Evolutionary conservation across 2,329 filamentous ascomycete species (phyloP).

Genomic region (Fusarium sp.): DNA sequence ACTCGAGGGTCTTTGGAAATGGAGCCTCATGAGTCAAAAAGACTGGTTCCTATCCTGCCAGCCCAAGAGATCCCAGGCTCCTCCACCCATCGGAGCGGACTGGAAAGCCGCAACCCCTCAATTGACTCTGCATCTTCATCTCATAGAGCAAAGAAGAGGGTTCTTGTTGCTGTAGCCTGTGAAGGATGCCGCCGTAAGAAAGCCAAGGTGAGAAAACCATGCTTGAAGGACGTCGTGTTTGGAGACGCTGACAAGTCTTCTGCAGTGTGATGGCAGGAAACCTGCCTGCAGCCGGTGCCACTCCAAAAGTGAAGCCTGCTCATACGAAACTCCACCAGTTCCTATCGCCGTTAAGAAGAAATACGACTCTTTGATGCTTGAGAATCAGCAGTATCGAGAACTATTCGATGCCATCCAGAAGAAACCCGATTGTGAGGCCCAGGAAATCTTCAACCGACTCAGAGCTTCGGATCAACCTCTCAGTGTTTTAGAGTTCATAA

Average conservation of each 20-base stretch:
- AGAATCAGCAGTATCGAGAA: slow-evolving; percentile 24
- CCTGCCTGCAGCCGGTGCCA: slow-evolving; percentile 14
- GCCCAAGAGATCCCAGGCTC: not conserved
- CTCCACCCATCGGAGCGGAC: not conserved
- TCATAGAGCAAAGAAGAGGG: not conserved
- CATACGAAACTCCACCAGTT: slow-evolving; percentile 1
- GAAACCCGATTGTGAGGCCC: slow-evolving; percentile 10
- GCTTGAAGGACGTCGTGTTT: not conserved
- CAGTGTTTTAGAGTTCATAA: not conserved
- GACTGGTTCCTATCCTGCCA: slow-evolving; percentile 19
- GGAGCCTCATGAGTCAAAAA: slow-evolving; percentile 10
- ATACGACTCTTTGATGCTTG: slow-evolving; percentile 6
- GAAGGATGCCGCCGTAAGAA: slow-evolving; percentile 20
- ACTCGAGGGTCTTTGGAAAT: not conserved
- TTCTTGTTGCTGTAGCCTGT: slow-evolving; percentile 14
- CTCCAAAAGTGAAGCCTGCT: slow-evolving; percentile 6
- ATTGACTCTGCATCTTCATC: not conserved
- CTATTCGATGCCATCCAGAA: slow-evolving; percentile 11
- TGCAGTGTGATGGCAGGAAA: slow-evolving; percentile 14
- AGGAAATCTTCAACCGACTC: slow-evolving; percentile 9
- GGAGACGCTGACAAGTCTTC: not conserved
- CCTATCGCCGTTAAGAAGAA: slow-evolving; percentile 10
- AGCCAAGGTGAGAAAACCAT: not conserved
- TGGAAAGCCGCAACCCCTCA: not conserved
- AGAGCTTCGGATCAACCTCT: slow-evolving; percentile 4